A percentile compares a stretch with the other conserved stretches of the same genome.
Conservation (phyloP, 176 grass and related monocot species). For the Ananas comosus region DNA sequence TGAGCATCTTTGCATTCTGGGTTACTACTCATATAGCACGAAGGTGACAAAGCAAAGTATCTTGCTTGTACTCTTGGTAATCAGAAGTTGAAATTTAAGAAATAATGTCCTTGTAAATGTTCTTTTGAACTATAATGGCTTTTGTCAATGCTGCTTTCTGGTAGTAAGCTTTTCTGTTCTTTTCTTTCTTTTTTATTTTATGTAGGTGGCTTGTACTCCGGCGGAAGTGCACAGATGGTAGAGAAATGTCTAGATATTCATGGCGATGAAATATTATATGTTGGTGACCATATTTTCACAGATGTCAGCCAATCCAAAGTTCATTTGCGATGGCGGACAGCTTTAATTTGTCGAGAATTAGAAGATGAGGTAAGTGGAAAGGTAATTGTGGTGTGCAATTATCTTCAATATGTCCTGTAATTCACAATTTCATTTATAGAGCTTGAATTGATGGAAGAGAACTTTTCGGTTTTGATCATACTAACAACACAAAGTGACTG, state of each 20-base stretch:
- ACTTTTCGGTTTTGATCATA: too few relatives aligned
- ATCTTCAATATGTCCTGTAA: background rate
- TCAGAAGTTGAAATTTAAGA: too few relatives aligned
- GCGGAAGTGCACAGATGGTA: slow-evolving; percentile 93
- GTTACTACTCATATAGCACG: too few relatives aligned
- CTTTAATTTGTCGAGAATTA: slow-evolving; percentile 85
- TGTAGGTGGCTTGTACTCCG: slow-evolving; percentile 93
- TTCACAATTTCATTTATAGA: too few relatives aligned
- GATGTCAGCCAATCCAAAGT: slow-evolving; percentile 99
- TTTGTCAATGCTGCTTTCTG: background rate
- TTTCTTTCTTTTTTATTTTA: slow-evolving; percentile 15
- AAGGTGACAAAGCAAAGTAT: too few relatives aligned
- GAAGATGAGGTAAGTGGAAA: slow-evolving; percentile 67
- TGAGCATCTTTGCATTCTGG: too few relatives aligned
- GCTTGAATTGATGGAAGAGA: too few relatives aligned
- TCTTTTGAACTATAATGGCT: background rate
- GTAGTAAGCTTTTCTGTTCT: background rate
- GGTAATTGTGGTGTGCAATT: background rate
- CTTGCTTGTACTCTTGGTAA: too few relatives aligned
- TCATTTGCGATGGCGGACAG: slow-evolving; percentile 95
- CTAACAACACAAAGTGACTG: too few relatives aligned
- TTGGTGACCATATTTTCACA: slow-evolving; percentile 94
- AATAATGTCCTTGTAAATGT: too few relatives aligned
- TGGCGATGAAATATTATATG: slow-evolving; percentile 97
- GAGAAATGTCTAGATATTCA: slow-evolving; percentile 85